Percentiles rank a stretch among this genome's conserved stretches.
phyloP scores from a whole-genome alignment of 1,284 basidiomycete genomes.

The Caloboletus firmus region DNA sequence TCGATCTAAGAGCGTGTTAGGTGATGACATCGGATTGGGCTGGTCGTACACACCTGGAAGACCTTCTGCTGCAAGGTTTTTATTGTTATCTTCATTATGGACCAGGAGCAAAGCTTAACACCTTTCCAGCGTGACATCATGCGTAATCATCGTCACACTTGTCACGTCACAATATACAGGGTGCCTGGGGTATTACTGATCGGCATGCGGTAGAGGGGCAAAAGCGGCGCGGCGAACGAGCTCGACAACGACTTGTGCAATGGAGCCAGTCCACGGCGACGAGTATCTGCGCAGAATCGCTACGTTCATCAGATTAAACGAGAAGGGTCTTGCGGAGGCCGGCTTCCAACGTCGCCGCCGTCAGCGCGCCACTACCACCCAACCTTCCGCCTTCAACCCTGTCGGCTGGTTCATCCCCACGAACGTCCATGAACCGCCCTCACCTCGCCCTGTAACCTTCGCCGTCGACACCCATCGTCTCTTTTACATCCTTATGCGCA shows the following conservation, averaged over 20 bases:
- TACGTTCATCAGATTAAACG: slow-evolving; percentile 67
- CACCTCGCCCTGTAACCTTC: slow-evolving; percentile 60
- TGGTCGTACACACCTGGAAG: slow-evolving; percentile 54
- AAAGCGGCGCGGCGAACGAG: slow-evolving; percentile 12
- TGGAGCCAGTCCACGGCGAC: slow-evolving; percentile 70
- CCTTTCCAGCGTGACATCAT: slow-evolving; percentile 18
- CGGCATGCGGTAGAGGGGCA: slow-evolving; percentile 22
- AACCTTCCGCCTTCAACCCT: slow-evolving; percentile 55
- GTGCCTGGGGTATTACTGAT: slow-evolving; percentile 27
- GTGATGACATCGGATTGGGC: neutral
- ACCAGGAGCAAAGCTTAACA: slow-evolving; percentile 19
- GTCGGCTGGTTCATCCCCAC: slow-evolving; percentile 58
- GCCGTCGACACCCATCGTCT: slow-evolving; percentile 79
- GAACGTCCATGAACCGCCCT: slow-evolving; percentile 30
- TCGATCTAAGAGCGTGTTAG: slow-evolving; percentile 60
- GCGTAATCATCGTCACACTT: slow-evolving; percentile 23
- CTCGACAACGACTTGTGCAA: slow-evolving; percentile 32
- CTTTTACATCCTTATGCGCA: slow-evolving; percentile 84
- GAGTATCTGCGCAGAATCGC: slow-evolving; percentile 69
- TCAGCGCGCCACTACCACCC: slow-evolving; percentile 37
- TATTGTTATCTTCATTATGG: slow-evolving; percentile 86
- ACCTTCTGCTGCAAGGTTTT: slow-evolving; percentile 93
- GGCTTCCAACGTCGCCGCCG: slow-evolving; percentile 53
- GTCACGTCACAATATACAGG: slow-evolving; percentile 22
- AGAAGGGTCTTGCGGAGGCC: slow-evolving; percentile 66